Conservation (phyloP, 495 filamentous ascomycete species). For the Hypomontagnella monticulosa region DNA sequence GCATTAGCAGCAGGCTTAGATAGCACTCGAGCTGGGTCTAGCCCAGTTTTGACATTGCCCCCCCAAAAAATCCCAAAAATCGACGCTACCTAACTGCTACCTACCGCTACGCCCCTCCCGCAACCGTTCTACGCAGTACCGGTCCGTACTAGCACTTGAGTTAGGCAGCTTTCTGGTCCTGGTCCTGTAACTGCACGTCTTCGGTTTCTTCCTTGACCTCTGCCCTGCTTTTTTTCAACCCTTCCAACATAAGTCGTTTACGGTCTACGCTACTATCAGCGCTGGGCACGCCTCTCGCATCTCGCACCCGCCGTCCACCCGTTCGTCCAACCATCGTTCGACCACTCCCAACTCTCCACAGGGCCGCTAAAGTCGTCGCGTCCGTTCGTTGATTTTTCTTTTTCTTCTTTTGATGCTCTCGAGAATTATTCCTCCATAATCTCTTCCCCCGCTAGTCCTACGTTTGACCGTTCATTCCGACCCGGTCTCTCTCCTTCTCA, state of each 20-base stretch:
- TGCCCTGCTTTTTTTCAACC: slow-evolving; percentile 33
- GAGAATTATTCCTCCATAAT: slow-evolving; percentile 36
- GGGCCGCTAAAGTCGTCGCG: slow-evolving; percentile 37
- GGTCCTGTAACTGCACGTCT: slow-evolving; percentile 1
- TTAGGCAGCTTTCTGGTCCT: slow-evolving; percentile 20
- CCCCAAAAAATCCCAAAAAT: too few species aligned
- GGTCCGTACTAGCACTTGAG: slow-evolving; percentile 12
- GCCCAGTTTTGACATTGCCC: slow-evolving; percentile 36
- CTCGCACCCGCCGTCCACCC: slow-evolving; percentile 34
- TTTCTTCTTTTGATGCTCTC: slow-evolving; percentile 33
- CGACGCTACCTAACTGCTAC: slow-evolving; percentile 22
- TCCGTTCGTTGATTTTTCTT: slow-evolving; percentile 40
- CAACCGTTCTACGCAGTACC: slow-evolving; percentile 30
- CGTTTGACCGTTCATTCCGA: slow-evolving; percentile 43
- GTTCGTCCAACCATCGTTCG: slow-evolving; percentile 38
- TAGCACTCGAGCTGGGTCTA: slow-evolving; percentile 33
- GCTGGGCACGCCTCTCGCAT: slow-evolving; percentile 25
- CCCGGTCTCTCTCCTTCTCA: slow-evolving; percentile 25
- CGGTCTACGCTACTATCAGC: slow-evolving; percentile 23
- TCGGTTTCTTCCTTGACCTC: slow-evolving; percentile 23
- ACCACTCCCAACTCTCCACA: slow-evolving; percentile 28
- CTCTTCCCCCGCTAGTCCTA: slow-evolving; percentile 35
- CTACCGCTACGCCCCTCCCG: slow-evolving; percentile 36
- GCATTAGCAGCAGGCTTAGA: slow-evolving; percentile 29
- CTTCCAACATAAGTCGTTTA: slow-evolving; percentile 23